These are phyloP conservation scores for Fraxinus nigra DNA, from an alignment of 305 asterid species.

Conservation along the genomic window DNA sequence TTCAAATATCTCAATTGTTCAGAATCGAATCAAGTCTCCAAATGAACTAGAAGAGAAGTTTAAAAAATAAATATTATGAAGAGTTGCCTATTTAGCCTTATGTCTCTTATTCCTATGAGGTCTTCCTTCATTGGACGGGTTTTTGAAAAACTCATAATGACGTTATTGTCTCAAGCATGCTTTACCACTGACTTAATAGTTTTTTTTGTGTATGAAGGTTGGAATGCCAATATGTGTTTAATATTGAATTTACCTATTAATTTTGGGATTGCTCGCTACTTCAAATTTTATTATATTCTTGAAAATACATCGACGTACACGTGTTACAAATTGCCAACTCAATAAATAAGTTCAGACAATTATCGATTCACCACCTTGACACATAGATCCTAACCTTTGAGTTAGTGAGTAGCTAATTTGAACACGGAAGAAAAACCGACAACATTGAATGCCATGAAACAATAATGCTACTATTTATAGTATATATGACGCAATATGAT, in stretches of 20 bases:
- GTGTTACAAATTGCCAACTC: background rate
- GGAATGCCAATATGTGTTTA: background rate
- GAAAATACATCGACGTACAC: background rate
- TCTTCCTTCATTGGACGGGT: background rate
- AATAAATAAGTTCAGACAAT: background rate
- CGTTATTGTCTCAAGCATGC: background rate
- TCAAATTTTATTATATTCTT: background rate
- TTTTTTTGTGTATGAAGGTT: background rate
- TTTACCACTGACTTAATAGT: background rate
- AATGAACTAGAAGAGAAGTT: background rate
- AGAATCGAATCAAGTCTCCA: background rate
- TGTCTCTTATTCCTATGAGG: background rate
- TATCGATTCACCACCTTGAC: background rate
- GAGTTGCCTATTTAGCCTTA: background rate
- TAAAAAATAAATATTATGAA: background rate
- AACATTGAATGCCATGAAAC: background rate
- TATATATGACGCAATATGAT: background rate
- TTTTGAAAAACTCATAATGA: background rate
- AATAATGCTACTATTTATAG: background rate
- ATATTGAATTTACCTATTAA: background rate
- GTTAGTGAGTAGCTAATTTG: background rate
- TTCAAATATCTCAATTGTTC: background rate
- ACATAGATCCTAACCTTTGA: background rate
- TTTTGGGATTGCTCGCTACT: background rate
- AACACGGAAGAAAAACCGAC: background rate